Evolutionary conservation across 2,329 filamentous ascomycete genomes (phyloP).

Genomic region (Xylaria sp.): DNA sequence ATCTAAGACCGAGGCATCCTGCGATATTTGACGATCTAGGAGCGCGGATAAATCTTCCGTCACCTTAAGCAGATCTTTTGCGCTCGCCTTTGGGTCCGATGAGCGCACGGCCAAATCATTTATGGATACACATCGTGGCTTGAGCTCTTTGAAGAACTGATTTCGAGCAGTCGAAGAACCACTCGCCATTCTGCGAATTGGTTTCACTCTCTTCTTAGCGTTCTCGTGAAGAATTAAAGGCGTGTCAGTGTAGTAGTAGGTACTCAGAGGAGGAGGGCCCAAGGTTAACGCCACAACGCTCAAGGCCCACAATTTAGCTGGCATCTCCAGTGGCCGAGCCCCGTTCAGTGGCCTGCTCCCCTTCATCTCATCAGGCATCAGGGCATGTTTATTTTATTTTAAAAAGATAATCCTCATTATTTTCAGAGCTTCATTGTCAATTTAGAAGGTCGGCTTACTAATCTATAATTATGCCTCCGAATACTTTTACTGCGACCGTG

Average conservation of each 20-base stretch:
- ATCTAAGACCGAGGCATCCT: conserved; percentile 68
- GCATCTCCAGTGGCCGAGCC: background rate
- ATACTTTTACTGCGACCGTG: conserved; percentile 56
- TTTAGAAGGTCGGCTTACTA: background rate
- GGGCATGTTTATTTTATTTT: no score
- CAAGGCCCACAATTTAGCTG: conserved; percentile 21
- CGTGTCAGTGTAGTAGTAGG: background rate
- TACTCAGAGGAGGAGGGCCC: no score
- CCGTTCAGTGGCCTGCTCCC: background rate
- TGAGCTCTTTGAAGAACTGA: conserved; percentile 59
- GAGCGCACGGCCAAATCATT: conserved; percentile 66
- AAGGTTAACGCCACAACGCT: conserved; percentile 1
- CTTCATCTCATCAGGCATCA: no score
- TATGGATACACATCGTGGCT: conserved; percentile 69
- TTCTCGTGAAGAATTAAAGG: background rate
- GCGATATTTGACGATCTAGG: conserved; percentile 57
- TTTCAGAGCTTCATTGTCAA: background rate
- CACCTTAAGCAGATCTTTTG: conserved; percentile 58
- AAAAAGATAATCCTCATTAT: no score
- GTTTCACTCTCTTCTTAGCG: conserved; percentile 27
- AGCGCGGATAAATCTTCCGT: conserved; percentile 58
- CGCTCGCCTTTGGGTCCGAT: conserved; percentile 53
- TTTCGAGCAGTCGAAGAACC: conserved; percentile 43
- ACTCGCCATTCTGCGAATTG: conserved; percentile 41
- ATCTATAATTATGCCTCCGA: conserved; percentile 26